Base-by-base conservation (phyloP, 2,329 filamentous ascomycete genomes). In the Fusarium neocosmosporiellum region DNA sequence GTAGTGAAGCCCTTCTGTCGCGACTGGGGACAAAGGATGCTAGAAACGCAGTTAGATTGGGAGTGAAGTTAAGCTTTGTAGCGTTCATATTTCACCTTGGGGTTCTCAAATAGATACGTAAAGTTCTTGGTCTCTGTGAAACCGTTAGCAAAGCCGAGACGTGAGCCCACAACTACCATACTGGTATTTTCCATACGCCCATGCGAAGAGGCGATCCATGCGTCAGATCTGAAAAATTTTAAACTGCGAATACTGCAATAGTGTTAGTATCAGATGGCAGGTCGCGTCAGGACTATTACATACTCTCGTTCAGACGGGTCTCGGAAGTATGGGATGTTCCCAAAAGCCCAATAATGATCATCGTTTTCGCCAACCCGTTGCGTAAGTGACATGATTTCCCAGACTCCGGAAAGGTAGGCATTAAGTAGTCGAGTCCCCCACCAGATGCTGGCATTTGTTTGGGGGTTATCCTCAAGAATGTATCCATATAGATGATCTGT, bases 401-500 rank as follows among this genome's bases (percentile, higher is more conserved):
- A 27, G 9, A 69, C 39, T 1, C 70, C 70, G 0, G 70, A 37
- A 2, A 61, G 58, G n/a, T 72, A 72, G 0, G 53, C 58, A 16
- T 72, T 72, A 4, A 72, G 22, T 7, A 72, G 20, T 8, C 70
- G 65, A 1, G 70, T 67, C 8, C 70, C 70, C 70, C 69, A 72
- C 69, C 70, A 72, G 20, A 22, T 60, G 13, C 66, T 72, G 3
- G 70, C 69, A 13, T 64, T 55, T 9, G 50, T 62, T 14, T 37
- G 67, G 33, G 59, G 60, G 14, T 71, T 54, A 18, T 71, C 66
- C 2, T 69, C 55, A 11, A 71, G 53, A 20, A 72, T 41, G 39
- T 71, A 71, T 5, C 50, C 18, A 11, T 72, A 72, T 1, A 58
- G 5, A 10, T 69, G 66, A 41, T 63, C 41, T 14, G 22, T 53